Evolutionary conservation across 345 rosid species (phyloP), one percentile per base, ranked within the genome.

Genomic region (Anacardium occidentale): DNA sequence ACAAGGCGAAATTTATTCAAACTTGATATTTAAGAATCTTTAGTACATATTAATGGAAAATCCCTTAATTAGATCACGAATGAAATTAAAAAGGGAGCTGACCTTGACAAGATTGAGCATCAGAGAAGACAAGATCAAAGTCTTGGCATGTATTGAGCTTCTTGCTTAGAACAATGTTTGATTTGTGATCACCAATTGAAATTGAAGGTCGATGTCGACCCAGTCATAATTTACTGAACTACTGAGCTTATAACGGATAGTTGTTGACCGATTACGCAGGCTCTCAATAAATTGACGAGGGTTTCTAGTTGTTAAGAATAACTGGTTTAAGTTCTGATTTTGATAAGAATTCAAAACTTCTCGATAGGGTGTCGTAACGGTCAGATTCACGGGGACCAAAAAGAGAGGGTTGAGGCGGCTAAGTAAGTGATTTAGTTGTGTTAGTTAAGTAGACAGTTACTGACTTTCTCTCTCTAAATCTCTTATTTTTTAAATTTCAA

Each of bases 191-290:
- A 25, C 77, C 48, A 65, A 83, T 26, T 7, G 84, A 83, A 65
- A 83, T 78, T n/a, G 79, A 83, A 60, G 79, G 62, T 20, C 32
- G 58, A 83, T 78, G 73, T 78, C 81, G 44, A 83, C 76, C 44
- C 77, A 71, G 54, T 83, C 84, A 57, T 71, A 81, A 57, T 69
- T 42, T 51, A 61, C 44, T 22, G 81, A 74, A 79, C 84, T 83
- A 68, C 87, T 64, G 79, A 83, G 78, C 77, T 79, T 78, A 74
- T 76, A 83, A 4, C 79, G 81, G 15, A 83, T 58, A 10, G 84
- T 71, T 48, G n/a, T 60, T 70, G 24, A 61, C n/a, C n/a, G n/a
- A n/a, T n/a, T 11, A 15, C 14, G 50, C 42, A n/a, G 63, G 29
- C 15, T 59, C 44, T n/a, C n/a, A n/a, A n/a, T n/a, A n/a, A n/a